These are phyloP conservation scores for Scedosporium boydii DNA, from an alignment of 2,329 filamentous ascomycete species.

Conservation along the genomic window DNA sequence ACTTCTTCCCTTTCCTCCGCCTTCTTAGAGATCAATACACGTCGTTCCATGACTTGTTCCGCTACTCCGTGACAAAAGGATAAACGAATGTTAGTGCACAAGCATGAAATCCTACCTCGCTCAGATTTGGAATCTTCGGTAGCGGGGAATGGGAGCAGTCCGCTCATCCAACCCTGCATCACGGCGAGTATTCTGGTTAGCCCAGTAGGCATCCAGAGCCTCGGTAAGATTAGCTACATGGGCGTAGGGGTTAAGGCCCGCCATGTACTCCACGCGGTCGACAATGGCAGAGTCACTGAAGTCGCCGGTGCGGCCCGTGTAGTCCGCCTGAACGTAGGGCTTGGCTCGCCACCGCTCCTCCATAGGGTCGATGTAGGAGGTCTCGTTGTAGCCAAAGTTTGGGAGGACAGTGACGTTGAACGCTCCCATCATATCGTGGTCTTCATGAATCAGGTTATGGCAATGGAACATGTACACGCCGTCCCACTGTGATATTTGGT, in stretches of 20 bases:
- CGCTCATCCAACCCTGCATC: not conserved
- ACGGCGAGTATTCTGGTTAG: not conserved
- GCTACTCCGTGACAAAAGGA: too few species aligned
- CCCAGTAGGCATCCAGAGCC: slow-evolving; percentile 1
- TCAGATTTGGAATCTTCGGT: not conserved
- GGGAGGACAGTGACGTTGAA: slow-evolving; percentile 30
- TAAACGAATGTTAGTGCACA: not conserved
- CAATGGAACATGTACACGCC: slow-evolving; percentile 43
- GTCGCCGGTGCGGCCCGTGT: not conserved
- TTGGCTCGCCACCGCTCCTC: slow-evolving; percentile 21
- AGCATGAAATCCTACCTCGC: not conserved
- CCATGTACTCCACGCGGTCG: not conserved
- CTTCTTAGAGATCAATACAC: too few species aligned
- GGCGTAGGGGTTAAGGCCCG: not conserved
- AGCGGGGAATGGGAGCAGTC: not conserved
- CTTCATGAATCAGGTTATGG: slow-evolving; percentile 36
- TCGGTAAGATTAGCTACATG: not conserved
- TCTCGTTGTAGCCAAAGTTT: slow-evolving; percentile 28
- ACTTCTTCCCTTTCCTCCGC: too few species aligned
- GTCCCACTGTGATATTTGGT: slow-evolving; percentile 24
- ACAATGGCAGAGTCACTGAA: not conserved
- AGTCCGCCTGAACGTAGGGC: not conserved
- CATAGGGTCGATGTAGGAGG: slow-evolving; percentile 27
- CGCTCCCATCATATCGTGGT: slow-evolving; percentile 36
- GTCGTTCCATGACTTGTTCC: too few species aligned